Evolutionary conservation across 1,284 basidiomycete species (phyloP).

Genomic region (Sporisorium exsertum): DNA sequence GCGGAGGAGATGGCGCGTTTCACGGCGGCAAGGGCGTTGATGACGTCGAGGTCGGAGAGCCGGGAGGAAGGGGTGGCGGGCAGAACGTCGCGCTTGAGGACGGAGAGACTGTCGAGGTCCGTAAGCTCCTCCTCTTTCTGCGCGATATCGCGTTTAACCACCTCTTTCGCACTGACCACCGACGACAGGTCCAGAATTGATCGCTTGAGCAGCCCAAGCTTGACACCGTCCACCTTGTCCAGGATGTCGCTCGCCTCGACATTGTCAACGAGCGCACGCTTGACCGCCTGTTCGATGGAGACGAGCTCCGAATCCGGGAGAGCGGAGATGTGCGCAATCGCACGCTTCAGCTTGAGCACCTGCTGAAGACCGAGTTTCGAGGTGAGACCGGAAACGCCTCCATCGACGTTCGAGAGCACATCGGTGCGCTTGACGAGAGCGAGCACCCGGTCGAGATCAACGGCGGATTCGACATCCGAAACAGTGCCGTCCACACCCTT

Average conservation of each 20-base stretch:
- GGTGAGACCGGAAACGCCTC: slow-evolving; percentile 3
- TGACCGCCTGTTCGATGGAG: slow-evolving; percentile 5
- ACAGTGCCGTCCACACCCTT: slow-evolving; percentile 9
- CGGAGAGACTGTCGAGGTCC: slow-evolving; percentile 2
- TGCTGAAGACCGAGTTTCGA: slow-evolving; percentile 1
- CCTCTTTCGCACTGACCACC: slow-evolving; percentile 3
- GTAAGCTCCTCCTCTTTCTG: neutral
- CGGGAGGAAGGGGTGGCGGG: neutral
- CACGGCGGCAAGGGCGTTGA: slow-evolving; percentile 6
- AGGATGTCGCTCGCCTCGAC: neutral
- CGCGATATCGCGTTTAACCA: slow-evolving; percentile 19
- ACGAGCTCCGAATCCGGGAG: slow-evolving; percentile 18
- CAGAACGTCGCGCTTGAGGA: slow-evolving; percentile 10
- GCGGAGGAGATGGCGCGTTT: slow-evolving; percentile 11
- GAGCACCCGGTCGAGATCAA: slow-evolving; percentile 5
- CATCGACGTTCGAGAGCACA: slow-evolving; percentile 9
- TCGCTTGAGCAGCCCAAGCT: slow-evolving; percentile 8
- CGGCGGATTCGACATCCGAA: neutral
- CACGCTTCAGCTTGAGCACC: slow-evolving; percentile 22
- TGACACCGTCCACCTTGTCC: neutral
- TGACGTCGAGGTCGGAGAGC: slow-evolving; percentile 8
- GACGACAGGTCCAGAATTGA: slow-evolving; percentile 19
- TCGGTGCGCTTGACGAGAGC: slow-evolving; percentile 14
- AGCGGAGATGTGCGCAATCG: slow-evolving; percentile 26
- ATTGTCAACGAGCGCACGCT: slow-evolving; percentile 5